Base-by-base conservation (phyloP, 2,329 filamentous ascomycete species). In the Calonectria ilicicola region DNA sequence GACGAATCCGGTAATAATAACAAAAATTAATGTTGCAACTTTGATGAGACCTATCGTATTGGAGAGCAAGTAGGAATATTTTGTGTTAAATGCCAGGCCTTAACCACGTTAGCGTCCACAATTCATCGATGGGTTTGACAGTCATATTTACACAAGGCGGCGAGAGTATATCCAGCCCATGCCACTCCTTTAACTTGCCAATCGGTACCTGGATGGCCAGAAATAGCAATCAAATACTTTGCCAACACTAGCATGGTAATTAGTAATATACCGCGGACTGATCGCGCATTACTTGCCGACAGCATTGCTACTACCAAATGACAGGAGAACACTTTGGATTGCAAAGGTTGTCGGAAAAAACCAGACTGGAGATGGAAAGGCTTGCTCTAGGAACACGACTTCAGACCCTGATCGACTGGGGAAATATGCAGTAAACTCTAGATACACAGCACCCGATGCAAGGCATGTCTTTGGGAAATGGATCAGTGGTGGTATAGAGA, bases 331-430 rank as follows among this genome's bases (percentile, higher is more conserved):
- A 32, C 40, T 67, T 56, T 67, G 65, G 5, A 67, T 53, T 19
- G 65, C 65, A 49, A 67, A 67, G 7, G 65, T 67, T 3, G 65
- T 67, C 8, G 65, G 65, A 29, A 67, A 67, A 23, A 67, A 47
- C 65, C 65, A 67, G 40, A 60, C 60, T 14, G 65, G 65, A 17
- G 51, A 44, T 17, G 65, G 65, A 21, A 47, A 67, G 8, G 65
- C 65, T 38, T 67, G 65, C 17, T 67, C 65, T 38, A 67, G 65
- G 27, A 60, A 67, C 40, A 67, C 65, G 15, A 67, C 65, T 49
- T 67, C 65, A 17, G 65, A 67, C 26, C 65, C 65, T 17, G 65
- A 67, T 40, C 65, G 65, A 40, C 65, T 67, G 5, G 65, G 65
- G 26, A 67, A 67, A 19, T 67, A 67, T 6, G 65, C 65, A 3